Conservation (phyloP, 2,329 filamentous ascomycete species). For the Penicillium griseofulvum region DNA sequence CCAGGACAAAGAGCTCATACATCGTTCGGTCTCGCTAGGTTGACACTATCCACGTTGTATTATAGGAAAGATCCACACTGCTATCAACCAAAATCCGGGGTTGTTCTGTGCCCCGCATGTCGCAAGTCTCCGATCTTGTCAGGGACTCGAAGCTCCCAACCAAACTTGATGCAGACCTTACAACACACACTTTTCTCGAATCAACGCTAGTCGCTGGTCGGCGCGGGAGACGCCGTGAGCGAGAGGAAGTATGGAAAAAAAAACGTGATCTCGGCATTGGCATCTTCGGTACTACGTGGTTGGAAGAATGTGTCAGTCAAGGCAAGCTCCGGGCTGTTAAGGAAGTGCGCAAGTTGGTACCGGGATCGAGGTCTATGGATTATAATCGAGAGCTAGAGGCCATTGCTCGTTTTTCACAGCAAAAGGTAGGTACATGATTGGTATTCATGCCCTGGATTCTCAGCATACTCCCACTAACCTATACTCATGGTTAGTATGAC, state of each 20-base stretch:
- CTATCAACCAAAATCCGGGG: background rate
- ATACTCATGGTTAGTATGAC: slow-evolving; percentile 9
- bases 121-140: slow-evolving; percentile 14
- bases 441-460: background rate
- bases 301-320: slow-evolving; percentile 6
- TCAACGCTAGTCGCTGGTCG: slow-evolving; percentile 4
- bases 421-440: slow-evolving; percentile 4
- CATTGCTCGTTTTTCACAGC: slow-evolving; percentile 10
- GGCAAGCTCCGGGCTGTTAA: slow-evolving; percentile 10
- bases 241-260: slow-evolving; percentile 11
- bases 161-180: slow-evolving; percentile 8
- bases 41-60: background rate
- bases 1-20: background rate
- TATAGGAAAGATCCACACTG: background rate
- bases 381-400: slow-evolving; percentile 13
- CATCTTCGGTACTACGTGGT: slow-evolving; percentile 10
- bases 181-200: slow-evolving; percentile 16
- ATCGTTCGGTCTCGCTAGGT: background rate
- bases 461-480: background rate
- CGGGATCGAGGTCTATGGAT: background rate
- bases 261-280: slow-evolving; percentile 9
- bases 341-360: slow-evolving; percentile 6
- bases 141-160: slow-evolving; percentile 14
- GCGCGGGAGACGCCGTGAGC: slow-evolving; percentile 5
- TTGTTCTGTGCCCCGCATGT: slow-evolving; percentile 7